phyloP scores from a whole-genome alignment of 257 asterid species.

The Hygrophila difformis region DNA sequence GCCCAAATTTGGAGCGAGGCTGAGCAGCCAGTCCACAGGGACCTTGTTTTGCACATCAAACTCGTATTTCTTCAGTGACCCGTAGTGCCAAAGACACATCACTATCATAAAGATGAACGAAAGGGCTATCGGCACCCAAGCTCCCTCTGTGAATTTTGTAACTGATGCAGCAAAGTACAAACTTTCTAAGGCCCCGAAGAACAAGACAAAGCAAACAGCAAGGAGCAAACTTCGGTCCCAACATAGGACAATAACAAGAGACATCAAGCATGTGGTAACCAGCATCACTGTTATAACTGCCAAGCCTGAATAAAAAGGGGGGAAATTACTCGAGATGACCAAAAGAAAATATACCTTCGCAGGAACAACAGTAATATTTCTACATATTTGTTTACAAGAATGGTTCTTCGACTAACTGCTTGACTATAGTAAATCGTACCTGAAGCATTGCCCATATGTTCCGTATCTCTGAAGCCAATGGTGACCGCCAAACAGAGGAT shows the following conservation, averaged over 20 bases:
- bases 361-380: too few relatives aligned
- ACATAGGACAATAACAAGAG: constrained; percentile 75
- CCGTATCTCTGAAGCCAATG: constrained; percentile 84
- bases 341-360: too few relatives aligned
- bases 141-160: constrained; percentile 79
- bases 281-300: constrained; percentile 96
- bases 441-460: constrained; percentile 82
- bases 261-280: constrained; percentile 93
- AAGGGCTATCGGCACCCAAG: constrained; percentile 84
- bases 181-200: constrained; percentile 75
- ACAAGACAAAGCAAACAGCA: constrained; percentile 57
- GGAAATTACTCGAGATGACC: too few relatives aligned
- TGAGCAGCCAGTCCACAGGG: constrained; percentile 79
- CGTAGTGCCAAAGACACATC: constrained; percentile 91
- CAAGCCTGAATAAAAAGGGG: constrained; percentile 40
- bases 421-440: constrained; percentile 34
- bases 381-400: not conserved
- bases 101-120: constrained; percentile 58
- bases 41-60: constrained; percentile 88
- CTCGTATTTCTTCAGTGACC: too few relatives aligned
- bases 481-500: constrained; percentile 82
- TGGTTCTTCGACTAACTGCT: not conserved
- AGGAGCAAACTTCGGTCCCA: constrained; percentile 64
- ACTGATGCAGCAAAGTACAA: constrained; percentile 76
- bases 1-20: constrained; percentile 76